Base-by-base conservation (phyloP, 2,329 filamentous ascomycete genomes). In the Hirsutella thompsonii region DNA sequence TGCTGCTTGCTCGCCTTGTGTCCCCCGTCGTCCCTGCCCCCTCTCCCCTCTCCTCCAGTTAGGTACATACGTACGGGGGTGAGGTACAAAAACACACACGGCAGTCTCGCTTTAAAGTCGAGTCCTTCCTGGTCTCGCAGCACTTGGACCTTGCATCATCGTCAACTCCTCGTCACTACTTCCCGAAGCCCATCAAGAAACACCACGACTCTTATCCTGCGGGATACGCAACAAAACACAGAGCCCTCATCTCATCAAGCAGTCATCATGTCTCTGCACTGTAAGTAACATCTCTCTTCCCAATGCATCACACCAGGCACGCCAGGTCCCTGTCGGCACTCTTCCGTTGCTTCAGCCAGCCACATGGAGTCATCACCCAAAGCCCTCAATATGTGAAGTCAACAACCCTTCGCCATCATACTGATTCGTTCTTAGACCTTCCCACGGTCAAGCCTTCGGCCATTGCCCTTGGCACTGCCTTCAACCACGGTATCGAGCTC, bases 371-470 rank as follows among this genome's bases (percentile, higher is more conserved):
- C 32, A 8, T 16, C 4, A 34, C 16, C 14, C 8, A 34, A 18
- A 3, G 14, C 10, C 5, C 30, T 16, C 6, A 5, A 5, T 16
- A 34, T 16, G 32, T 9, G 5, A 18, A 13, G 11, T 2, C 30
- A 4, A 14, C 6, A 11, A 2, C 13, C 8, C 30, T n/a, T 5
- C 8, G 30, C 8, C 32, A 8, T 18, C 8, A 8, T 34, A 34
- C 14, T 26, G 14, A 18, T 18, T 4, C 8, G 11, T 6, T 18
- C 23, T 16, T 44, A 76, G 72, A 77, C 58, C 69, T 79, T 28
- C 74, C 74, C 49, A 61, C 89, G 52, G 92, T 98, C 60, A 96
- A 95, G 82, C 92, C 92, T 54, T 95, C 89, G 59, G 90, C 92
- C 57, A 94, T 98, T 60, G 92, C 90, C 58, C 79, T 96, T 58